Evolutionary conservation across 768 basidiomycete species (phyloP), one percentile per base, ranked within the genome.

Genomic region (Termitomyces titanicus): DNA sequence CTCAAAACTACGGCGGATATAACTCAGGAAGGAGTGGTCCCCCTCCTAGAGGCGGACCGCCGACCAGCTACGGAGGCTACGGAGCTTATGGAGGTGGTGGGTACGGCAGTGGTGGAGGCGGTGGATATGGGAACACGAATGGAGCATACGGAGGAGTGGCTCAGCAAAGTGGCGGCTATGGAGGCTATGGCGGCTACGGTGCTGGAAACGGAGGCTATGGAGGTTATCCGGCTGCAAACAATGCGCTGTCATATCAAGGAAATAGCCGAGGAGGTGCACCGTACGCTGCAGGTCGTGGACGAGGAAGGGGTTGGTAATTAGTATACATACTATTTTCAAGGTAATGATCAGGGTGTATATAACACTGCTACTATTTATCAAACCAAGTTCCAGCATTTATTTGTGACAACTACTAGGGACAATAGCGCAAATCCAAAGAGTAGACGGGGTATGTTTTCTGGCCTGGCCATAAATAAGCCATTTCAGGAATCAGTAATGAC

Each of bases 271-370:
- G 70, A 24, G 60, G 62, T 25, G 56, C 63, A n/a, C 51, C 61
- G 18, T 56, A 74, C 47, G 70, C 64, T 47, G 38, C 70, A 3
- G 63, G 63, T 33, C 70, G 82, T 53, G 80, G 80, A 27, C 71
- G 83, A 62, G 84, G 57, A 40, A 53, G 57, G 29, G 53, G 57
- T 25, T 55, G 57, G 54, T 62, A 57, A 49, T 51, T 18, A 47
- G 45, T 25, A 44, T 48, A 48, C 31, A 24, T 49, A 24, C 35
- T 54, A 46, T 47, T 38, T 47, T 47, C 34, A 42, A 3, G 18
- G n/a, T 49, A 54, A 22, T 53, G 40, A 40, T 47, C 37, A 35
- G 44, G 18, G 27, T 56, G 55, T 51, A 52, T 24, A 52, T 22
- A 3, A 27, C n/a, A 17, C 27, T 18, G 12, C 27, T 18, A 47